Evolutionary conservation across 2,329 filamentous ascomycete species (phyloP).

Genomic region (Claviceps paspali): DNA sequence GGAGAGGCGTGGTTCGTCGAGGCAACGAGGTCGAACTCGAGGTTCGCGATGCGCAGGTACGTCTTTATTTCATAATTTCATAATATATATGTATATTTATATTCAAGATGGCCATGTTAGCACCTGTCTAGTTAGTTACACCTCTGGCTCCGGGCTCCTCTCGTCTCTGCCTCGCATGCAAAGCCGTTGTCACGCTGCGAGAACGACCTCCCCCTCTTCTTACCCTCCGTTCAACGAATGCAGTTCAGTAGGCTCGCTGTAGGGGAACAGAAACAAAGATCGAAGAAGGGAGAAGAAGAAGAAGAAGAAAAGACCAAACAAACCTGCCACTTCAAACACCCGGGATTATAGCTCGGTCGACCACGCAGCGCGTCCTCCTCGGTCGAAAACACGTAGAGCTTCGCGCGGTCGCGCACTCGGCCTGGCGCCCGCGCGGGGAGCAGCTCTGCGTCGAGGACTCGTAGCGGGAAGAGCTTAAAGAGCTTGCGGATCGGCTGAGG

Average conservation of each 20-base stretch:
- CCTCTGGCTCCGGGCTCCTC: too few species aligned
- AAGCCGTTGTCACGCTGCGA: too few species aligned
- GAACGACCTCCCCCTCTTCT: too few species aligned
- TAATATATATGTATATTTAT: too few species aligned
- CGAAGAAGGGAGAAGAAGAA: too few species aligned
- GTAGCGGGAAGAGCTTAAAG: slow-evolving; percentile 72
- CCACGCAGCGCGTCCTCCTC: slow-evolving; percentile 44
- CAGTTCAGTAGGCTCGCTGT: too few species aligned
- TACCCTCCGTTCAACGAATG: too few species aligned
- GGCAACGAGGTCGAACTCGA: slow-evolving; percentile 50
- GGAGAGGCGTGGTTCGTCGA: slow-evolving; percentile 93
- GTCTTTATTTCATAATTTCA: too few species aligned
- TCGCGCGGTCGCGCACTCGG: slow-evolving; percentile 28
- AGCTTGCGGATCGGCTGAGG: slow-evolving; percentile 65
- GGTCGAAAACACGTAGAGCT: slow-evolving; percentile 65
- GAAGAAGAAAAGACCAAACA: slow-evolving; percentile 13
- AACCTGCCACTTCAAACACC: slow-evolving; percentile 94
- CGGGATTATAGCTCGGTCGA: slow-evolving; percentile 73
- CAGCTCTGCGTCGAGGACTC: slow-evolving; percentile 58
- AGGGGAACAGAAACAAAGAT: too few species aligned
- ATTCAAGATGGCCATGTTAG: too few species aligned
- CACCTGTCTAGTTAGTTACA: too few species aligned
- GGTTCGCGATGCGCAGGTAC: slow-evolving; percentile 61
- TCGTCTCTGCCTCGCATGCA: too few species aligned
- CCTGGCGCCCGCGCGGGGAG: slow-evolving; percentile 46